Evolutionary conservation across 495 filamentous ascomycete genomes (phyloP), one percentile per base, ranked within the genome.

Genomic region (Letharia lupina): DNA sequence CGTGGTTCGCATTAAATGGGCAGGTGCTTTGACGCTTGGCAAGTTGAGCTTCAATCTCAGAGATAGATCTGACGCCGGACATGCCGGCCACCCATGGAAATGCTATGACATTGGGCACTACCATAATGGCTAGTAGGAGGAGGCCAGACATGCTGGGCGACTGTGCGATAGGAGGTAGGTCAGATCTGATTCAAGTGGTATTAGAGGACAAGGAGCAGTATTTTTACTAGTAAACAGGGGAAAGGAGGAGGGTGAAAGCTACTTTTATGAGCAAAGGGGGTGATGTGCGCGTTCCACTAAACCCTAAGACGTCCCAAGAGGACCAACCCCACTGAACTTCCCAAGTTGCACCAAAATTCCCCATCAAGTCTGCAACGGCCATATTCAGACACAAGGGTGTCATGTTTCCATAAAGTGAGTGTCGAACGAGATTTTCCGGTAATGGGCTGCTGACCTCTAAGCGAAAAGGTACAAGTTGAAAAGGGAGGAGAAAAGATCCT

Each of bases 1-100:
- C 66, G 60, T 77, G 76, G 58, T 77, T 71, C 2, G 71, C 8
- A 50, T 77, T 78, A 71, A 69, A 71, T 0, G 76, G 76, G 63
- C 75, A 78, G 33, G 69, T 72, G 3, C 64, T 65, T 23, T 71
- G 70, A 9, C 67, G 60, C 31, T 71, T 66, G 35, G 61, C 65
- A 28, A 68, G 45, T 42, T 33, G n/a, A 20, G 62, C 44, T 59
- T 68, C 66, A 12, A 60, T 40, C 37, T 67, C 13, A 73, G 66
- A 23, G 61, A 65, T 5, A 64, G 68, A 52, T 75, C 70, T n/a
- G 59, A 75, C 69, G 23, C 75, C 75, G 31, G 69, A 58, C 64
- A 67, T 64, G 18, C 72, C 59, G 39, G 71, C 68, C 8, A 76
- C 71, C 61, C 68, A 77, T 18, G 75, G 75, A 65, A 75, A 77